Base-by-base conservation (phyloP, 139 green algal species). In the Coelastrella sp. region DNA sequence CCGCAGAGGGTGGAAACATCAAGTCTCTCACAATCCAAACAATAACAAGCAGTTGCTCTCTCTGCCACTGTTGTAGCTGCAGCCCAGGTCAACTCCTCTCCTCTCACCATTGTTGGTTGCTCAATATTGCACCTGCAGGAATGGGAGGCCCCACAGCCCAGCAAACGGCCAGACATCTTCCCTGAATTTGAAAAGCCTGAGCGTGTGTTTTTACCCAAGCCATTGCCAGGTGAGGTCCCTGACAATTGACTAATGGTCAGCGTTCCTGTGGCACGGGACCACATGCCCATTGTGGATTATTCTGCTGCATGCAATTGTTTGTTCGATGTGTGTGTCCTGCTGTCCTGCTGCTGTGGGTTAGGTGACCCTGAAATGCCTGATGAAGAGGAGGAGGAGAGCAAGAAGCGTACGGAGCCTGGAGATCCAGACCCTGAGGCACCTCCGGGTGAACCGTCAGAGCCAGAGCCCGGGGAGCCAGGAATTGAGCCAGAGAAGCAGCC, bases 121-220 rank as follows among this genome's bases (percentile, higher is more conserved):
- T 73, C 7, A 14, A 20, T 80, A 57, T 60, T 87, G 63, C 60
- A 27, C 56, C 4, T 93, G 82, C 94, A 98, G 96, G 97, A 99
- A 87, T 99, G 97, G 97, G 95, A 98, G 56, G 97, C 96, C 5
- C 97, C 97, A 0, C 93, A 98, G 93, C 97, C 97, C 24, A 98
- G 95, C 92, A 93, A 94, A 19, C 91, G 97, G 4, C 97, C 97
- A 63, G 97, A 99, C 92, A 98, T 98, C 78, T 97, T 98, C 75
- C 97, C 97, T 11, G 97, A 99, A 87, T 99, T 99, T 95, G 97
- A 99, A 80, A 98, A 97, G 93, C 92, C 97, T 80, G 95, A 99
- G 81, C 92, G 92, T 8, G 94, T 96, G 20, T 93, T 95, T 58
- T 90, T 97, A 60, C 95, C 95, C 27, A 96, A 98, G 73, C 92